Percentiles rank a stretch among this genome's conserved stretches.
phyloP scores from a whole-genome alignment of 805 yeast genomes.

The Tetrapisispora phaffii region DNA sequence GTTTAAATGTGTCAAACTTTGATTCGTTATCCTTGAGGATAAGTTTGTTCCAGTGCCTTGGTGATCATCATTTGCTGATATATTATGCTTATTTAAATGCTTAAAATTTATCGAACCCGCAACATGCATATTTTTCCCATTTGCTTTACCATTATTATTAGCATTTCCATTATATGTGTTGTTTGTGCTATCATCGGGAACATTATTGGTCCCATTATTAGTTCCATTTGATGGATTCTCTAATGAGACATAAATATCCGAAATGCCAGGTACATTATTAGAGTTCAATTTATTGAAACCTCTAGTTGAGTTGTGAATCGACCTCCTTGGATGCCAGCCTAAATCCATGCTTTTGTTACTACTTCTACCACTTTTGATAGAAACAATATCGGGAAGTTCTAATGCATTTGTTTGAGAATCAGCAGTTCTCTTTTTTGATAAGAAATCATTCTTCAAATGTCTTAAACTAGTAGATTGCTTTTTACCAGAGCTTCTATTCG shows the following conservation, averaged over 20 bases:
- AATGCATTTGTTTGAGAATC: constrained; percentile 5
- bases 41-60: background rate
- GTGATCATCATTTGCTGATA: background rate
- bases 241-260: constrained; percentile 16
- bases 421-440: background rate
- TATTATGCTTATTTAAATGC: constrained; percentile 1
- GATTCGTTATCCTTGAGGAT: background rate
- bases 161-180: background rate
- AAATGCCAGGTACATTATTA: constrained; percentile 8
- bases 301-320: constrained; percentile 16
- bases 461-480: background rate
- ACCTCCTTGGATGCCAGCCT: constrained; percentile 9
- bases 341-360: constrained; percentile 5
- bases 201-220: background rate
- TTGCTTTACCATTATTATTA: background rate
- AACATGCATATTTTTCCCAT: background rate
- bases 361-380: constrained; percentile 14
- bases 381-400: constrained; percentile 21
- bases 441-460: background rate
- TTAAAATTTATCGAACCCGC: constrained; percentile 1
- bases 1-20: background rate
- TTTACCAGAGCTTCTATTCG: background rate
- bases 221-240: constrained; percentile 5
- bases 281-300: constrained; percentile 11
- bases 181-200: background rate